Evolutionary conservation across 352 stramenopile genomes (phyloP).

Genomic region (Globisporangium acanthophoron): DNA sequence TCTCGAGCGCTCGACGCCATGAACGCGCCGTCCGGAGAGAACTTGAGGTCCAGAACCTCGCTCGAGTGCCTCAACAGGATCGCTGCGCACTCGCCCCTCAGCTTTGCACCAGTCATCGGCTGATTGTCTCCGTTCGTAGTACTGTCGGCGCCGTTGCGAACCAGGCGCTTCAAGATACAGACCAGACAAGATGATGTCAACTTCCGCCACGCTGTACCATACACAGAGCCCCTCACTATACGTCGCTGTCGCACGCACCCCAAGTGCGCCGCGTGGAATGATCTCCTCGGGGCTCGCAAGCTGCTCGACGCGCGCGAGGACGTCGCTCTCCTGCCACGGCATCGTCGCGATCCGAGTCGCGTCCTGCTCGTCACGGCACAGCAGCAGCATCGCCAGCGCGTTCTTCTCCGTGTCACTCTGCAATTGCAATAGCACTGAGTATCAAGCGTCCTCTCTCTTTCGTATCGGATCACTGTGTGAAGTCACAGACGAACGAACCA

Average conservation of each 20-base stretch:
- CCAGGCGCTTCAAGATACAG: constrained; percentile 24
- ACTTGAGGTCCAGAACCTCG: constrained; percentile 68
- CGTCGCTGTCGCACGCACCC: constrained; percentile 19
- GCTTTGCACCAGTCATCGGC: constrained; percentile 10
- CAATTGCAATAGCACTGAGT: background rate
- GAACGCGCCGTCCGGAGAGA: constrained; percentile 70
- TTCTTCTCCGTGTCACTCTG: constrained; percentile 42
- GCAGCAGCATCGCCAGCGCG: constrained; percentile 49
- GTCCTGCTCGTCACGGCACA: constrained; percentile 39
- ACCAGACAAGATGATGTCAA: no score
- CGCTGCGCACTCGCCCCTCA: constrained; percentile 30
- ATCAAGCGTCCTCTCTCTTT: background rate
- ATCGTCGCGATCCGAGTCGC: constrained; percentile 28
- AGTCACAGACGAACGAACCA: constrained; percentile 14
- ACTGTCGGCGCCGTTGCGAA: constrained; percentile 23
- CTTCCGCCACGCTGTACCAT: no score
- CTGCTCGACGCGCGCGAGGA: constrained; percentile 40
- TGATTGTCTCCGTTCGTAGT: constrained; percentile 13
- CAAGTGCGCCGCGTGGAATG: constrained; percentile 47
- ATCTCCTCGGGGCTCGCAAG: constrained; percentile 66
- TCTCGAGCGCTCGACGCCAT: constrained; percentile 79
- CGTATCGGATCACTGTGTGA: background rate
- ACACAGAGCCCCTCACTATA: no score
- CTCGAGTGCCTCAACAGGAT: constrained; percentile 42
- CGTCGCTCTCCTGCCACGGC: constrained; percentile 39